phyloP scores from a whole-genome alignment of 495 filamentous ascomycete species.

The Hypomontagnella monticulosa region DNA sequence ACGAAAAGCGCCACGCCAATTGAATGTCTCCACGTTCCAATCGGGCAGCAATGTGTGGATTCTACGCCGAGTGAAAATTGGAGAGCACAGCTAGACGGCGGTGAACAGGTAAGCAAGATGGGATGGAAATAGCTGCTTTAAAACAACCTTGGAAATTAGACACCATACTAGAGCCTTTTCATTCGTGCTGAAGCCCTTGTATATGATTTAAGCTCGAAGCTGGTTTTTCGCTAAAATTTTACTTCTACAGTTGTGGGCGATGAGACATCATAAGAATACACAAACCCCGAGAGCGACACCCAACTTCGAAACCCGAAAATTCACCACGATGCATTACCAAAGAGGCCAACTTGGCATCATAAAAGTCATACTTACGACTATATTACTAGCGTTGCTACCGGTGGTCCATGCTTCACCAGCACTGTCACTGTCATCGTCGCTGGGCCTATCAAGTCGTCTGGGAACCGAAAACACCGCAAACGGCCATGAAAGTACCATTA shows the following conservation, averaged over 20 bases:
- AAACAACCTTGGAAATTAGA: neutral
- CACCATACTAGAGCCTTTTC: neutral
- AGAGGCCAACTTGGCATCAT: neutral
- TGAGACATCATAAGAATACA: neutral
- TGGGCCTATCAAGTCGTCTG: neutral
- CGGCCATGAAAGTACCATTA: neutral
- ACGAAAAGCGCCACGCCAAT: conserved; percentile 23
- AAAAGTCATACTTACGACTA: neutral
- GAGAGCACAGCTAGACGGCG: conserved; percentile 9
- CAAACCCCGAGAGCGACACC: neutral
- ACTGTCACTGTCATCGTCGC: neutral
- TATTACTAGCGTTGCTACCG: neutral
- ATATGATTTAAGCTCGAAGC: no score
- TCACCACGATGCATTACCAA: conserved; percentile 2
- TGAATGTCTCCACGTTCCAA: conserved; percentile 29
- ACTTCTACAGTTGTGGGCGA: neutral
- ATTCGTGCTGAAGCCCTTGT: no score
- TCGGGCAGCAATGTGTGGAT: conserved; percentile 31
- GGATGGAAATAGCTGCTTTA: no score
- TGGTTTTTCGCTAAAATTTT: no score
- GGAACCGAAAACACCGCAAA: neutral
- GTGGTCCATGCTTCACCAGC: neutral
- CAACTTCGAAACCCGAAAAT: neutral
- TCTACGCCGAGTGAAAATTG: conserved; percentile 5
- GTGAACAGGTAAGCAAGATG: conserved; percentile 1